A percentile compares a stretch with the other conserved stretches of the same genome.
These are phyloP conservation scores for Vitis rupestris DNA, from an alignment of 164 flowering plant species.

Conservation along the genomic window DNA sequence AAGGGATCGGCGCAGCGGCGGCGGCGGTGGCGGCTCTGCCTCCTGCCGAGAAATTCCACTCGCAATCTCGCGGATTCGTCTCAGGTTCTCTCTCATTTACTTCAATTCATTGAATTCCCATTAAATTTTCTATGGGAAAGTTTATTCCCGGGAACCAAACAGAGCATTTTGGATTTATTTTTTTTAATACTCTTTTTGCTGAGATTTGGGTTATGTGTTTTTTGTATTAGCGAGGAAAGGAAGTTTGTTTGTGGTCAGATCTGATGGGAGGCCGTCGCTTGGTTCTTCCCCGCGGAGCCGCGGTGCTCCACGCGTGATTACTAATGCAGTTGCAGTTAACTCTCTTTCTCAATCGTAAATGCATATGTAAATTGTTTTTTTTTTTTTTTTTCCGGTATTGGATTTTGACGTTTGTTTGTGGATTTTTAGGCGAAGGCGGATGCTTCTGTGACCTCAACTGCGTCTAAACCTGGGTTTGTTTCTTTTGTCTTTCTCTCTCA, in stretches of 20 bases:
- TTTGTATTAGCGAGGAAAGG: slow-evolving; percentile 37
- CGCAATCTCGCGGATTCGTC: slow-evolving; percentile 22
- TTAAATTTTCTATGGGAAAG: background rate
- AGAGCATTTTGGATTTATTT: no score
- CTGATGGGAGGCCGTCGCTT: slow-evolving; percentile 30
- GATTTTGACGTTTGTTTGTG: slow-evolving; percentile 1
- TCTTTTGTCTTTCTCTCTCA: background rate
- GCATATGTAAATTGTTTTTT: background rate
- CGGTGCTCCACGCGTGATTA: slow-evolving; percentile 25
- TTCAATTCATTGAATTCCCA: background rate
- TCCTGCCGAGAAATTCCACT: slow-evolving; percentile 29
- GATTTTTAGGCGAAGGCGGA: slow-evolving; percentile 41
- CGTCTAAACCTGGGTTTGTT: slow-evolving; percentile 53
- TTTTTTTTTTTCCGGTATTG: background rate
- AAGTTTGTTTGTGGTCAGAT: slow-evolving; percentile 35
- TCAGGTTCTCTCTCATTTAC: slow-evolving; percentile 19
- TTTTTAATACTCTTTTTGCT: background rate
- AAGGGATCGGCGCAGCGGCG: slow-evolving; percentile 44
- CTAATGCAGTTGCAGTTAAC: slow-evolving; percentile 64
- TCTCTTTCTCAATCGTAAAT: background rate
- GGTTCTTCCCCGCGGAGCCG: slow-evolving; percentile 20
- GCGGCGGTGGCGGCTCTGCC: slow-evolving; percentile 22
- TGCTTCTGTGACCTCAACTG: slow-evolving; percentile 28
- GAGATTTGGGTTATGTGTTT: slow-evolving; percentile 7
- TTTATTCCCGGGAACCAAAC: no score